These are phyloP conservation scores for Pseudocercospora vitis DNA, from an alignment of 2,329 filamentous ascomycete genomes.

Conservation along the genomic window DNA sequence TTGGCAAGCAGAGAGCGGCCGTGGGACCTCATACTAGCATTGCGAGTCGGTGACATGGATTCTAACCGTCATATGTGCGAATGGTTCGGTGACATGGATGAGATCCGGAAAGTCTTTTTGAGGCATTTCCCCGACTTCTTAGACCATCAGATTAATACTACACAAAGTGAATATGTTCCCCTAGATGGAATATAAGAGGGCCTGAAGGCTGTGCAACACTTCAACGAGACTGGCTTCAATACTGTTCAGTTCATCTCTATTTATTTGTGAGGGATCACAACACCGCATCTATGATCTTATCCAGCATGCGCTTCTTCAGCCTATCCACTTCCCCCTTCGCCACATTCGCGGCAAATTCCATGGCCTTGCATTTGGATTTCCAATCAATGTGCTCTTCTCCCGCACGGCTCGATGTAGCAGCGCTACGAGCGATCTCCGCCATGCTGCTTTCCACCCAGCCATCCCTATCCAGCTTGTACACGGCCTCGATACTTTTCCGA, in stretches of 20 bases:
- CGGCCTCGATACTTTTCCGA: conserved; percentile 22
- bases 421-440: conserved; percentile 23
- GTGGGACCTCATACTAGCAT: conserved; percentile 36
- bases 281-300: conserved; percentile 35
- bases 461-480: conserved; percentile 22
- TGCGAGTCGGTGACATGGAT: conserved; percentile 7
- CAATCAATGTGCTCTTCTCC: conserved; percentile 34
- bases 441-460: conserved; percentile 26
- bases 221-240: too few species aligned
- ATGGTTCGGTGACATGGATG: conserved; percentile 3
- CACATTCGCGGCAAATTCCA: conserved; percentile 36
- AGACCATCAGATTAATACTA: too few species aligned
- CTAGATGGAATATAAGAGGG: too few species aligned
- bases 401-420: conserved; percentile 7
- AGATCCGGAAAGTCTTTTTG: neutral
- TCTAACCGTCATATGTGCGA: neutral
- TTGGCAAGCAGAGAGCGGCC: conserved; percentile 72
- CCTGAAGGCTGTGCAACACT: too few species aligned
- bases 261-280: too few species aligned
- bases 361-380: conserved; percentile 33
- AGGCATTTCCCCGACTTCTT: too few species aligned
- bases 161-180: too few species aligned
- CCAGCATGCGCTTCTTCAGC: conserved; percentile 34
- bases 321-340: conserved; percentile 37
- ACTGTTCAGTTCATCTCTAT: too few species aligned